These are phyloP conservation scores for Eimeria sp. DNA, from an alignment of 169 alveolate genomes.

Conservation along the genomic window DNA sequence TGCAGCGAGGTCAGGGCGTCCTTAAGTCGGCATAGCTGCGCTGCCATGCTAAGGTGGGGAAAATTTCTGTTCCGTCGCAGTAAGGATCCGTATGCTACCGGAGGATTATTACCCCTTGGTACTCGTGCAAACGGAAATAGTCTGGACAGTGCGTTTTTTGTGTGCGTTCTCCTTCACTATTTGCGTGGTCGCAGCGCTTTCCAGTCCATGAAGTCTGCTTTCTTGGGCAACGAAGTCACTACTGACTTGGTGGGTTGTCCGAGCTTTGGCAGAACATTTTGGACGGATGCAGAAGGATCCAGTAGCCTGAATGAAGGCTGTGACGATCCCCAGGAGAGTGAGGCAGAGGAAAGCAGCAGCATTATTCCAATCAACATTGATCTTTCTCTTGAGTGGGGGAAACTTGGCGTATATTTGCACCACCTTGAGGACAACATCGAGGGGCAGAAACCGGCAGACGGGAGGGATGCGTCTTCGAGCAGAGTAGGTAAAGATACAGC, in stretches of 20 bases:
- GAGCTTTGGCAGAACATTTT: not conserved
- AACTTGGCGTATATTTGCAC: not conserved
- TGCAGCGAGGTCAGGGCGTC: conserved; percentile 10
- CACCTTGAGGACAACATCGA: not conserved
- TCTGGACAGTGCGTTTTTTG: not conserved
- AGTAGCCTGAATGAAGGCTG: not conserved
- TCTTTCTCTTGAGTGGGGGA: conserved; percentile 8
- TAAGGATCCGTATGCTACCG: not conserved
- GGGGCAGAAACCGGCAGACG: not conserved
- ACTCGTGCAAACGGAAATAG: not conserved
- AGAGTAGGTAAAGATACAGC: not conserved
- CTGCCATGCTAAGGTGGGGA: conserved; percentile 59
- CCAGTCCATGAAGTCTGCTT: conserved; percentile 6
- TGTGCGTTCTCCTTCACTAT: not conserved
- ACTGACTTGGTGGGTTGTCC: not conserved
- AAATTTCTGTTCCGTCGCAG: not conserved
- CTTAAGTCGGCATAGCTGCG: conserved; percentile 39
- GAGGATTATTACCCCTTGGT: not conserved
- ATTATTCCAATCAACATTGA: conserved; percentile 9
- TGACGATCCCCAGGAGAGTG: not conserved
- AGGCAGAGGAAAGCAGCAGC: not conserved
- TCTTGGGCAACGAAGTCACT: not conserved
- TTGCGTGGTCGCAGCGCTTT: conserved; percentile 12
- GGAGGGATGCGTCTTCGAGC: not conserved
- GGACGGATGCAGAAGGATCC: not conserved